phyloP scores from a whole-genome alignment of 768 basidiomycete genomes.

The Brasilioporus rufonigricans region DNA sequence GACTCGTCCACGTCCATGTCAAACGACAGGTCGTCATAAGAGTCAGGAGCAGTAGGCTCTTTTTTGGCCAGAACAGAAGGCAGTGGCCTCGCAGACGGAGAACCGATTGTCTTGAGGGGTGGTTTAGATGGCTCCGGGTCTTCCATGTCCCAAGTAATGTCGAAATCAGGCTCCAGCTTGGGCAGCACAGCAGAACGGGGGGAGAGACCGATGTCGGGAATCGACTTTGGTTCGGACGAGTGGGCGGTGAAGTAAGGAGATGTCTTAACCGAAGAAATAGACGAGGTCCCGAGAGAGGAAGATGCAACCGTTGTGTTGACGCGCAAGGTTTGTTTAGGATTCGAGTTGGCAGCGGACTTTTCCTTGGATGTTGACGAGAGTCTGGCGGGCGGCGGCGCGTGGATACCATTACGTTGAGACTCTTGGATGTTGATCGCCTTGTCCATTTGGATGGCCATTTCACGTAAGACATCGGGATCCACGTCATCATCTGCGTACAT shows the following conservation, averaged over 20 bases:
- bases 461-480: constrained; percentile 30
- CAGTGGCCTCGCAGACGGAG: constrained; percentile 8
- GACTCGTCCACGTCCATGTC: constrained; percentile 37
- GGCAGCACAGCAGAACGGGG: constrained; percentile 29
- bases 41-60: constrained; percentile 22
- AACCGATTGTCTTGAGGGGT: constrained; percentile 1
- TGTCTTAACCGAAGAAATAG: constrained; percentile 7
- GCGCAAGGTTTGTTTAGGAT: not conserved
- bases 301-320: not conserved
- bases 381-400: not conserved
- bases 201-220: constrained; percentile 28
- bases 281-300: constrained; percentile 6
- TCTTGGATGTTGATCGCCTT: constrained; percentile 5
- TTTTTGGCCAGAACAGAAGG: constrained; percentile 4
- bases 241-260: constrained; percentile 22
- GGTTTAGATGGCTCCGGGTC: constrained; percentile 24
- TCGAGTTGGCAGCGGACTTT: not conserved
- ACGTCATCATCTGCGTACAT: constrained; percentile 27
- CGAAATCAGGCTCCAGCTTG: constrained; percentile 17
- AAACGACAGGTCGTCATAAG: constrained; percentile 35
- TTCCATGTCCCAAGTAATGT: constrained; percentile 31
- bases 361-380: constrained; percentile 2
- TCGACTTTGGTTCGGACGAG: constrained; percentile 4
- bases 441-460: constrained; percentile 20
- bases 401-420: not conserved